Base-by-base conservation (phyloP, 345 rosid genomes). In the Eucalyptus victrix region DNA sequence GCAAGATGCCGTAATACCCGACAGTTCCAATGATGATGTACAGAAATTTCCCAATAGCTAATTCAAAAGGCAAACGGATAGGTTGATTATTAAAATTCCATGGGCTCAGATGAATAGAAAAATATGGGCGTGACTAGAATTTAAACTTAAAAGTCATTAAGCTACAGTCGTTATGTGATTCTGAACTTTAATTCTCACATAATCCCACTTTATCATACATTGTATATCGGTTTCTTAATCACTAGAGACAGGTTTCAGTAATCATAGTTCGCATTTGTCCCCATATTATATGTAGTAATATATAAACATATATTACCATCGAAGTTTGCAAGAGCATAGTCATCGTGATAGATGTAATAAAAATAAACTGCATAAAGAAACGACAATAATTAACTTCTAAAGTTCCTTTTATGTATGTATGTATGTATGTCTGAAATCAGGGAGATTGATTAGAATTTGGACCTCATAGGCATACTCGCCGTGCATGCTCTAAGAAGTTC, bases 401-500 rank as follows among this genome's bases (percentile, higher is more conserved):
- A 34, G 23, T 34, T 60, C 69, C 69, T 60, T 60, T 60, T 53
- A 53, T 19, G 2, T 19, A 19, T 53, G 56, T 50, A 50, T 51
- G 54, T 18, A 51, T 53, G 58, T 53, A 53, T 53, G 58, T 8
- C 23, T 53, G 26, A 53, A 53, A 21, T 21, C 11, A 21, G 58
- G 58, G 58, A 53, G 58, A 21, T 53, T 53, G 58, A 53, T 53
- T 53, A 53, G 58, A 53, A 53, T 53, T 19, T 53, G 26, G 58
- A 53, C 58, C 9, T 3, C 26, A 53, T 8, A 21, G 58, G 58
- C 58, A 53, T 53, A 53, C 97, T 95, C 32, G 90, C 86, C 58
- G 89, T 88, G 89, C 98, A 96, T 44, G 95, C 95, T 90, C 54
- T 93, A 30, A 96, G 90, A 87, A 96, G 88, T 69, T 95, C 92